These are phyloP conservation scores for Diversispora epigaea DNA, from an alignment of 192 early-diverging fungal genomes.

Conservation along the genomic window DNA sequence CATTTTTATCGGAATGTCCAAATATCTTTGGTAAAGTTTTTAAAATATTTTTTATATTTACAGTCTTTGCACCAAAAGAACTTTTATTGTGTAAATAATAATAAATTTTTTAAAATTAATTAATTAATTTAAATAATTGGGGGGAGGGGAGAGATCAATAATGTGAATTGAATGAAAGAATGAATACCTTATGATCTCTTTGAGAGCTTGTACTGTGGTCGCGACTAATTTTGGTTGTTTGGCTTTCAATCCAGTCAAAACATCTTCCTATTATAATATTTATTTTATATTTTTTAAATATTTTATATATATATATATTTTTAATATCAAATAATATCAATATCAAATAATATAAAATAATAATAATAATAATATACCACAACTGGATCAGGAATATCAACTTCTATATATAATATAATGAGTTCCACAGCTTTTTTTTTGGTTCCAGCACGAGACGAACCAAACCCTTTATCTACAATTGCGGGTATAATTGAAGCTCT, in stretches of 20 bases:
- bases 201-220: conserved; percentile 61
- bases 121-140: neutral
- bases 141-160: neutral
- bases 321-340: neutral
- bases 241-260: conserved; percentile 75
- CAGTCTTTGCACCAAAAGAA: conserved; percentile 77
- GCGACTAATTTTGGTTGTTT: conserved; percentile 93
- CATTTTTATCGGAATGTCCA: conserved; percentile 89
- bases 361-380: conserved; percentile 52
- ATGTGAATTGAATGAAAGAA: conserved; percentile 3
- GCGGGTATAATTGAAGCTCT: conserved; percentile 70
- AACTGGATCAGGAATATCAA: conserved; percentile 80
- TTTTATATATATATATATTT: too few relatives aligned
- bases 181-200: conserved; percentile 58
- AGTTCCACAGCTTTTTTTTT: conserved; percentile 76
- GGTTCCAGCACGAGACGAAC: conserved; percentile 78
- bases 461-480: conserved; percentile 84
- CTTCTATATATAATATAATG: conserved; percentile 84
- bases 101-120: too few relatives aligned
- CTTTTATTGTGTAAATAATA: conserved; percentile 33
- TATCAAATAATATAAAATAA: neutral
- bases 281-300: too few relatives aligned
- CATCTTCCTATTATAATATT: conserved; percentile 58
- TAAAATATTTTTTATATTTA: conserved; percentile 80
- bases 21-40: conserved; percentile 89